Base-by-base conservation (phyloP, 352 stramenopile genomes). In the Peronospora destructor region DNA sequence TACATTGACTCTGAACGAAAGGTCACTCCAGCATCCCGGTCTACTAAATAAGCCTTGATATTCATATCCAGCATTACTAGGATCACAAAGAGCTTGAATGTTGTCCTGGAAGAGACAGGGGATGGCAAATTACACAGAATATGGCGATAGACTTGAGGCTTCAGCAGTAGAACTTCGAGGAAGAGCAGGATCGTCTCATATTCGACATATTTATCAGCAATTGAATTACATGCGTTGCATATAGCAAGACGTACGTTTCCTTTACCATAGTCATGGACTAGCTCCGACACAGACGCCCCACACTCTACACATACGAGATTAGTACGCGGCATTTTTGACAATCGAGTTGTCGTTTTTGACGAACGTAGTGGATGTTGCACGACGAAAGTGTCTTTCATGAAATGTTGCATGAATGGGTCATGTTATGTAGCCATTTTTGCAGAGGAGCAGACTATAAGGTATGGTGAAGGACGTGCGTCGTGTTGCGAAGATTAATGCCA, bases 191-290 rank as follows among this genome's bases (percentile, higher is more conserved):
- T 65, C 40, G 73, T 76, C 54, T 92, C 84, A 49, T 87, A 92
- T 68, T 94, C 84, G 60, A 94, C 81, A 56, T 94, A 94, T 58
- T 87, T 87, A 61, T 94, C 84, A 3, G 80, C 76, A 16, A 91
- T 74, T 0, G 62, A 52, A 51, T 88, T 86, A 71, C 84, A 94
- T 12, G 14, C 38, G 5, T 23, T 45, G 44, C 84, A 94, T 49
- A 88, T 89, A 14, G 62, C 72, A 6, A 94, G 71, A 2, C 81
- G 82, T 25, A 94, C 52, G 64, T 92, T 94, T 13, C 84, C 83
- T 45, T 88, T 89, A 28, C 84, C 83, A 53, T 91, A 94, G 63
- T 94, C 81, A 33, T 79, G 76, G 59, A 89, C 79, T 6, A 88
- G 65, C 28, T 77, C 64, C 21, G 66, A 60, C 49, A 89, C 77